Evolutionary conservation across 805 yeast genomes (phyloP).

Genomic region (Wickerhamiella qilinensis): DNA sequence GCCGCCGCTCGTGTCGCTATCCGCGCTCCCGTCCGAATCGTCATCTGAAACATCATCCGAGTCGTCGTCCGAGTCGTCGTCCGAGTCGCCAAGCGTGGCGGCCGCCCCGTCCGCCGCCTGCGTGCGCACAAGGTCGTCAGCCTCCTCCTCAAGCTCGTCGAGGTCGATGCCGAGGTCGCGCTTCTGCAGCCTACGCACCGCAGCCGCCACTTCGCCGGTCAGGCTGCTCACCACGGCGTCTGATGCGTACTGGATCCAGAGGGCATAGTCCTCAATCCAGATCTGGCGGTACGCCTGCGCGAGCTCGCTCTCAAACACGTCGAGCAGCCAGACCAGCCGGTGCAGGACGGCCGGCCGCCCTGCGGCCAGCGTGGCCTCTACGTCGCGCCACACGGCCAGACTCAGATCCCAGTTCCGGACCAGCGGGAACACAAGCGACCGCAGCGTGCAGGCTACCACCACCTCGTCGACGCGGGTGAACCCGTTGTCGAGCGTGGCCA

Average conservation of each 20-base stretch:
- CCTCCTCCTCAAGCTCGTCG: constrained; percentile 6
- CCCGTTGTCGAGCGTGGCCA: constrained; percentile 47
- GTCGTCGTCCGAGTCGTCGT: constrained; percentile 4
- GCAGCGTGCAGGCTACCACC: constrained; percentile 45
- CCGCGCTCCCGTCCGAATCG: too few species aligned
- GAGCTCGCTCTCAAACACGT: constrained; percentile 39
- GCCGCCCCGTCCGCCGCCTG: constrained; percentile 1
- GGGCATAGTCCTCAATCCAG: constrained; percentile 13
- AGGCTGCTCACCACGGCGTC: constrained; percentile 10
- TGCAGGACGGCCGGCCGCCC: constrained; percentile 56
- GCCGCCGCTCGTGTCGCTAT: too few species aligned
- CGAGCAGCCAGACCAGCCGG: constrained; percentile 43
- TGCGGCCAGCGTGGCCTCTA: constrained; percentile 40
- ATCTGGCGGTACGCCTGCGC: constrained; percentile 13
- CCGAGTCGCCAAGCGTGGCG: constrained; percentile 8
- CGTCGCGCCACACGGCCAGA: constrained; percentile 58
- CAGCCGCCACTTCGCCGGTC: constrained; percentile 10
- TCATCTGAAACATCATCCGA: too few species aligned
- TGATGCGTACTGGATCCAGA: constrained; percentile 16
- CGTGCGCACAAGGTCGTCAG: constrained; percentile 5
- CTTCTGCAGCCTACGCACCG: constrained; percentile 5
- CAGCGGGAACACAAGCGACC: constrained; percentile 68
- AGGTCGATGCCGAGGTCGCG: constrained; percentile 4
- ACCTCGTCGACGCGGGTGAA: constrained; percentile 33
- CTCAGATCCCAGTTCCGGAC: constrained; percentile 54